Evolutionary conservation across 2,329 filamentous ascomycete genomes (phyloP), one percentile per base, ranked within the genome.

Genomic region (Bimuria novae-zelandiae): DNA sequence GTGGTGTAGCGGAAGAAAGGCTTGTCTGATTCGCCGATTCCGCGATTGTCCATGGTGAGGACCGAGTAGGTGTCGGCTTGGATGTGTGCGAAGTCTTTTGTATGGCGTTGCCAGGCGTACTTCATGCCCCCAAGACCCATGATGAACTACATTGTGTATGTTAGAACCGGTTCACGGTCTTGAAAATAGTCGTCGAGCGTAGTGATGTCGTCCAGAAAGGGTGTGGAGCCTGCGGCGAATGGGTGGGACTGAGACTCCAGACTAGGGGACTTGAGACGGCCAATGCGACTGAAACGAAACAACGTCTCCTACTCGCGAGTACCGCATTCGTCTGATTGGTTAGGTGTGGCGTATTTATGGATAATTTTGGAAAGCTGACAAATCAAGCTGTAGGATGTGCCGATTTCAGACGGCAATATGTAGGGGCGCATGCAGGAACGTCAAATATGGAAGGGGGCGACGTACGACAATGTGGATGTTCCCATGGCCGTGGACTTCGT

Each of bases 41-140:
- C 91, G 62, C 92, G 85, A 75, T 96, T 96, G 77, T 96, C 92
- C 60, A 91, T 79, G 51, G 94, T 76, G 6, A 96, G 81, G 50
- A 86, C 87, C 0, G 88, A 87, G 76, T 92, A 95, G 59, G 81
- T 77, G 55, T 84, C 77, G 41, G 78, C 81, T 55, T 84, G 79
- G 45, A 84, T 79, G 75, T 96, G 91, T 46, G 89, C 90, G 68
- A 95, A 93, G 75, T 90, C 82, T 61, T 88, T 84, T 8, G 88
- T 94, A 70, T 95, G 91, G 48, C 89, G 85, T 77, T 95, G 90
- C 89, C 89, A 95, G 51, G 85, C 82, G 37, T 84, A 80, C 69
- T 80, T 83, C 65, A 80, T 80, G 51, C 86, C 86, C 32, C 87
- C 90, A 3, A 95, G 81, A 57, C 91, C 91, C 86, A 91, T 91